Base-by-base conservation (phyloP, 2,329 filamentous ascomycete genomes). In the Emergomyces pasteurianus region DNA sequence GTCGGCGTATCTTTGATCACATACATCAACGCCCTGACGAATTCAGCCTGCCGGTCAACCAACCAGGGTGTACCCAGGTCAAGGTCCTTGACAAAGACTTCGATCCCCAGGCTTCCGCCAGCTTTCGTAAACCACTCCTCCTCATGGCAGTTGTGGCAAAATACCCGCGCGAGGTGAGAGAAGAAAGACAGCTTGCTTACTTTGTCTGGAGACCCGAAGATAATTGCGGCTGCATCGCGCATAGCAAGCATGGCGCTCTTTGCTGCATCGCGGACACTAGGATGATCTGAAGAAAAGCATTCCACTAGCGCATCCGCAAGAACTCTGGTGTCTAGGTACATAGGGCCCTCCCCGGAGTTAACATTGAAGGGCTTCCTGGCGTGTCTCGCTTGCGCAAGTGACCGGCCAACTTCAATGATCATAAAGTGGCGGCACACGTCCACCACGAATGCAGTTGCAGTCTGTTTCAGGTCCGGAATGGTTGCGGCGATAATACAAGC, bases 61-160 rank as follows among this genome's bases (percentile, higher is more conserved):
- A 99, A 80, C 90, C 94, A 99, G 0, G 79, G 72, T 68, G 95
- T 89, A 49, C 90, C 90, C 54, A 99, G 81, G 59, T 92, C 86
- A 60, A 97, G 79, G 66, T 92, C 87, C 1, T 89, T 92, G 38
- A 92, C 86, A 61, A 99, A 78, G 61, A 95, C 86, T 69, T 89
- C 87, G 68, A 99, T 96, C 60, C 95, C 95, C 23, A 92, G 78
- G 59, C 89, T 92, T 46, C 94, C 94, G 56, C 92, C 94, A 43
- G 91, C 89, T 75, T 99, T 99, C 58, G 92, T 92, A 70, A 96
- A 99, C 94, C 95, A 99, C 69, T 99, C 94, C 72, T 99, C 92
- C 68, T 94, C 91, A 68, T 96, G 92, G 72, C 94, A 99, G 65
- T 90, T 91, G 72, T 99, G 94, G 67, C 90, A 94, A 72, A 97